phyloP scores from a whole-genome alignment of 163 green algal species.

The Chlorella variabilis region DNA sequence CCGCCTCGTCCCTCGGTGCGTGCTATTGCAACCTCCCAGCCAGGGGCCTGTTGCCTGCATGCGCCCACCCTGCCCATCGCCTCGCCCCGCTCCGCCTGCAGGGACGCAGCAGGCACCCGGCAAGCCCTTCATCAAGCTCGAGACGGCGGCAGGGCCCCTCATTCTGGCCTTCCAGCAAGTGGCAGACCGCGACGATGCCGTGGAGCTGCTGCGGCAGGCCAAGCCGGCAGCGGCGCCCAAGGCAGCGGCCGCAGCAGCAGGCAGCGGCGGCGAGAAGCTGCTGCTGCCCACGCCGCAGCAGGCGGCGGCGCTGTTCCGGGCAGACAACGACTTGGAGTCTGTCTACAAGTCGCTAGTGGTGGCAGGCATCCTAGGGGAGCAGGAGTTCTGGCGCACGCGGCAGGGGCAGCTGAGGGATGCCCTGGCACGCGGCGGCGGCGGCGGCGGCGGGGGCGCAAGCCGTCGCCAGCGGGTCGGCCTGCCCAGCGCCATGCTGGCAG shows the following conservation, averaged over 20 bases:
- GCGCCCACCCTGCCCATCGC: too few relatives aligned
- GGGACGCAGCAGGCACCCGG: conserved; percentile 49
- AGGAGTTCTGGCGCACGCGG: conserved; percentile 63
- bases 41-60: too few relatives aligned
- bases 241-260: neutral
- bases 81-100: conserved; percentile 14
- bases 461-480: conserved; percentile 28
- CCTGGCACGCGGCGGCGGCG: neutral
- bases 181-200: conserved; percentile 46
- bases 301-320: conserved; percentile 13
- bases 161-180: conserved; percentile 37
- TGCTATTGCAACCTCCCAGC: too few relatives aligned
- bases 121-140: conserved; percentile 53
- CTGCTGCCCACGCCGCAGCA: conserved; percentile 9
- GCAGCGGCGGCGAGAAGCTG: conserved; percentile 4
- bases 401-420: conserved; percentile 16
- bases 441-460: neutral
- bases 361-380: conserved; percentile 51
- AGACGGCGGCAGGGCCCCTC: neutral
- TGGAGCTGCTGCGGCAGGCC: conserved; percentile 50
- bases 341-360: conserved; percentile 65
- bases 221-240: conserved; percentile 2
- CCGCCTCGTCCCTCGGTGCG: neutral
- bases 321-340: conserved; percentile 51
- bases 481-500: conserved; percentile 51